A percentile compares a stretch with the other conserved stretches of the same genome.
phyloP scores from a whole-genome alignment of 192 early-diverging fungal genomes.

The Cladochytrium replicatum region DNA sequence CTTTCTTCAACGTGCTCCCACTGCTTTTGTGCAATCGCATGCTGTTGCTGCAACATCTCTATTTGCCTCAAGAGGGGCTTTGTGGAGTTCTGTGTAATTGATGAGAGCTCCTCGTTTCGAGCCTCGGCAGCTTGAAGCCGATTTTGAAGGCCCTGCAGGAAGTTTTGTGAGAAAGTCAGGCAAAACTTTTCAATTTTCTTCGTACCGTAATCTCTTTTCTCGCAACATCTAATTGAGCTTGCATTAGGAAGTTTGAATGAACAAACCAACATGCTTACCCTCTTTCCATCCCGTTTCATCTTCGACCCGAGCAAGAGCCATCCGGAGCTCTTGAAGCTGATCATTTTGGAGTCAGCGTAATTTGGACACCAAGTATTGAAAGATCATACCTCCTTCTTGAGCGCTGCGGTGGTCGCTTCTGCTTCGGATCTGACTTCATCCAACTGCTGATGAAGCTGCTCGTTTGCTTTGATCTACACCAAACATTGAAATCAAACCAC shows the following conservation, averaged over 20 bases:
- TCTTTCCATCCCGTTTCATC: constrained; percentile 39
- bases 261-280: constrained; percentile 8
- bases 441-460: constrained; percentile 20
- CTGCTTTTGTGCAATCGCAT: constrained; percentile 13
- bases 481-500: constrained; percentile 2
- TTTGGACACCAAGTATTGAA: neutral
- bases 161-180: neutral
- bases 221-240: constrained; percentile 20
- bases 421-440: constrained; percentile 8
- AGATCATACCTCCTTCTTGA: constrained; percentile 18
- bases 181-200: neutral
- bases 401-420: constrained; percentile 7
- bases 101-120: constrained; percentile 26
- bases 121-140: constrained; percentile 27
- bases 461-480: constrained; percentile 15
- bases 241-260: constrained; percentile 10
- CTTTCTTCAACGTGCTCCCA: constrained; percentile 35
- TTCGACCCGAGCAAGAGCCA: constrained; percentile 17
- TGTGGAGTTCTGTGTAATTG: constrained; percentile 17
- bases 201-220: constrained; percentile 22
- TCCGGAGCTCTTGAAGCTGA: constrained; percentile 18
- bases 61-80: constrained; percentile 37
- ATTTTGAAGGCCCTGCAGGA: constrained; percentile 16
- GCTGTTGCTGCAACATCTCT: constrained; percentile 31
- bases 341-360: too few relatives aligned